These are phyloP conservation scores for Agaricales sp. DNA, from an alignment of 1,284 basidiomycete genomes.

Conservation along the genomic window DNA sequence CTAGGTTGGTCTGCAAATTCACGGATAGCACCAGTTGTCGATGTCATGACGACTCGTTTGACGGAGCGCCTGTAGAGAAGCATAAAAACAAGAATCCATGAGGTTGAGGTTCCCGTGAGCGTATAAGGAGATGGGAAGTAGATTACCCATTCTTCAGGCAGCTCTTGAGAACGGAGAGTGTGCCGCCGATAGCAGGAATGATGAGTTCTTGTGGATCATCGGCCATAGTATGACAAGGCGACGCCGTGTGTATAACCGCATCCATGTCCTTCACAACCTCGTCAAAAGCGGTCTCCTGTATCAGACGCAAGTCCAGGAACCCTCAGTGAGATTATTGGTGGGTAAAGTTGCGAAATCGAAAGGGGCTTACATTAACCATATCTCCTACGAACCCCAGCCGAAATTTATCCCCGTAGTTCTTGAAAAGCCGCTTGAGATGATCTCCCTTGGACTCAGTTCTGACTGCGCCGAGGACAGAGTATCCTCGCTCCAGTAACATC, in stretches of 20 bases:
- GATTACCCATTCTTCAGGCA: conserved; percentile 9
- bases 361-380: conserved; percentile 12
- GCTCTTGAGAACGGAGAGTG: conserved; percentile 13
- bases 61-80: conserved; percentile 25
- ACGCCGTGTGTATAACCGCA: conserved; percentile 19
- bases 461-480: conserved; percentile 15
- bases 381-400: conserved; percentile 18
- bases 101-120: too few species aligned
- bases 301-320: background rate
- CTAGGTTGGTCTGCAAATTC: conserved; percentile 18
- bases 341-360: background rate
- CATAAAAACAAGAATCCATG: background rate
- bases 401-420: conserved; percentile 15
- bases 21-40: conserved; percentile 39
- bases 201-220: conserved; percentile 14
- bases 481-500: conserved; percentile 15
- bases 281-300: conserved; percentile 20
- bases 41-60: conserved; percentile 58
- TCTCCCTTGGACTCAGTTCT: conserved; percentile 17
- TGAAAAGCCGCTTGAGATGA: conserved; percentile 16
- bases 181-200: conserved; percentile 16
- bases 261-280: too few species aligned
- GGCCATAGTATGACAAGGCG: conserved; percentile 13
- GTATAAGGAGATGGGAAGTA: background rate
- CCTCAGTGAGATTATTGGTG: background rate